phyloP scores from a whole-genome alignment of 352 stramenopile genomes.

The Pythium pyrilobum region DNA sequence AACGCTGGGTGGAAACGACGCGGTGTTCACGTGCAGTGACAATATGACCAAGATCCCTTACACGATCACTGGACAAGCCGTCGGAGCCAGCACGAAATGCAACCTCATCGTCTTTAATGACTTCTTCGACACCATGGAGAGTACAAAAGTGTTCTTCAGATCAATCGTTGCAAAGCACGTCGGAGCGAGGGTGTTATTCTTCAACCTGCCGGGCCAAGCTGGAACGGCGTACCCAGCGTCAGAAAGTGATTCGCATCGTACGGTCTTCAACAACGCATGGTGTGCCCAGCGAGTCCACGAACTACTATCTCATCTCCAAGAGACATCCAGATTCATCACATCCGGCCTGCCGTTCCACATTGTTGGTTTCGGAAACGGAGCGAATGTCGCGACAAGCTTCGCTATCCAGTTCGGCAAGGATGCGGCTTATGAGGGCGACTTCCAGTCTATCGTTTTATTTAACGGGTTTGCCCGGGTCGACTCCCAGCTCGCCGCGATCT shows the following conservation, averaged over 20 bases:
- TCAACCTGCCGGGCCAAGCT: slow-evolving; percentile 90
- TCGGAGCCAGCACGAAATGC: slow-evolving; percentile 51
- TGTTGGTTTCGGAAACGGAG: slow-evolving; percentile 87
- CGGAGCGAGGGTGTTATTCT: slow-evolving; percentile 82
- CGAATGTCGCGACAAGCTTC: slow-evolving; percentile 77
- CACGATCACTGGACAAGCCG: slow-evolving; percentile 65
- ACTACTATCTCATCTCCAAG: slow-evolving; percentile 75
- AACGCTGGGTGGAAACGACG: slow-evolving; percentile 19
- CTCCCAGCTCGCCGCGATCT: slow-evolving; percentile 61
- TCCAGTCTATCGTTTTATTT: slow-evolving; percentile 56
- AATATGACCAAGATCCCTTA: slow-evolving; percentile 79
- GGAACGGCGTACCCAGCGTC: slow-evolving; percentile 49
- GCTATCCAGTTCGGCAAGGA: slow-evolving; percentile 37
- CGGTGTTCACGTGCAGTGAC: slow-evolving; percentile 66
- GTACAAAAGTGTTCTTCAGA: slow-evolving; percentile 85
- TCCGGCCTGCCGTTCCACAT: slow-evolving; percentile 76
- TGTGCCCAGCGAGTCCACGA: slow-evolving; percentile 77
- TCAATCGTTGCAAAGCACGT: slow-evolving; percentile 70
- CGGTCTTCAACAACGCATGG: slow-evolving; percentile 84
- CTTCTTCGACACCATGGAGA: slow-evolving; percentile 91
- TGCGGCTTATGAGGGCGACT: slow-evolving; percentile 28
- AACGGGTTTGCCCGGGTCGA: slow-evolving; percentile 40
- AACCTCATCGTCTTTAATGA: slow-evolving; percentile 92
- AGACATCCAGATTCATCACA: slow-evolving; percentile 62
- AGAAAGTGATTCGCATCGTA: background rate